Conservation (phyloP, 108 stramenopile species). For the Nitzschia palea region DNA sequence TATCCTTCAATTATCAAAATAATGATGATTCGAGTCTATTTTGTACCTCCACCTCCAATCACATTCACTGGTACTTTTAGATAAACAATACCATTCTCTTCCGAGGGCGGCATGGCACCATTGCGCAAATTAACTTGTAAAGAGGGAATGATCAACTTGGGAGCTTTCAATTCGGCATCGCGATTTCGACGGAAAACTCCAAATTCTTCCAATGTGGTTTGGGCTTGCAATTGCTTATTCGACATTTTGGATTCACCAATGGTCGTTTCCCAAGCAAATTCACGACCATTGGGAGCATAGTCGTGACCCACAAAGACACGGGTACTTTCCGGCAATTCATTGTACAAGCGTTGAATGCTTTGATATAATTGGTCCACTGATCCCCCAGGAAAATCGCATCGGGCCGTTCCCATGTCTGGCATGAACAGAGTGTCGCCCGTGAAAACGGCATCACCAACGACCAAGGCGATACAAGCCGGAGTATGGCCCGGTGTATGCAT, state of each 20-base stretch:
- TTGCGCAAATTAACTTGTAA: slow-evolving; percentile 21
- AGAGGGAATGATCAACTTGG: slow-evolving; percentile 20
- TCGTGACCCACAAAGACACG: slow-evolving; percentile 28
- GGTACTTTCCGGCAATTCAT: slow-evolving; percentile 14
- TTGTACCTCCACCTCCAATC: slow-evolving; percentile 1
- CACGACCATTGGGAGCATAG: slow-evolving; percentile 23
- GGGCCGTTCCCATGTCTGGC: slow-evolving; percentile 30
- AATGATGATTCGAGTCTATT: too few species aligned
- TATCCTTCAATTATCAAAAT: too few species aligned
- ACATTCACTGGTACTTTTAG: slow-evolving; percentile 24
- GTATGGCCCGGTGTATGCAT: slow-evolving; percentile 23
- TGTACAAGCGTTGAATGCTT: slow-evolving; percentile 21
- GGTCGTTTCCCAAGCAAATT: slow-evolving; percentile 26
- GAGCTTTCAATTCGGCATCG: slow-evolving; percentile 14
- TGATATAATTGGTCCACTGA: slow-evolving; percentile 20
- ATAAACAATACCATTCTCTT: slow-evolving; percentile 16
- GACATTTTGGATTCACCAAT: slow-evolving; percentile 15
- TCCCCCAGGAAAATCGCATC: slow-evolving; percentile 23
- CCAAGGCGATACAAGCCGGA: slow-evolving; percentile 17
- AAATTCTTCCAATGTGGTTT: slow-evolving; percentile 21
- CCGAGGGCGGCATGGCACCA: slow-evolving; percentile 17
- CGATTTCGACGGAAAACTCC: slow-evolving; percentile 13
- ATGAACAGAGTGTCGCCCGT: slow-evolving; percentile 25
- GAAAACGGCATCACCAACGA: slow-evolving; percentile 22
- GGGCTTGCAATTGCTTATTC: slow-evolving; percentile 16